Percentiles rank a stretch among this genome's conserved stretches.
These are phyloP conservation scores for Thyridium curvatum DNA, from an alignment of 2,329 filamentous ascomycete genomes.

Conservation along the genomic window DNA sequence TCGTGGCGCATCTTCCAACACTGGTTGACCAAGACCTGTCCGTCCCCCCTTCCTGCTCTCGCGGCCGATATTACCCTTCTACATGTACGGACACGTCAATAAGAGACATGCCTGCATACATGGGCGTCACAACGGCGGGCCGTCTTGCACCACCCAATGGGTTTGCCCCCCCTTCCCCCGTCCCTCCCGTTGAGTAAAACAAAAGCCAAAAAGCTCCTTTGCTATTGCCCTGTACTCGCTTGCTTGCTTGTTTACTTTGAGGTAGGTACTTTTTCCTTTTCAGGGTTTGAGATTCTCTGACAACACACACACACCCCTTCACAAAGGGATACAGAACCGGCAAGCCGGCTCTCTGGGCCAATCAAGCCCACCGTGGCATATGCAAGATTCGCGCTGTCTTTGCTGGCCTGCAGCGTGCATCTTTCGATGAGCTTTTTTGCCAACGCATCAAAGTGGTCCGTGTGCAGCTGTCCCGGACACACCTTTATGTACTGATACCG, in stretches of 20 bases:
- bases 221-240: neutral
- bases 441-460: constrained; percentile 4
- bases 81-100: constrained; percentile 2
- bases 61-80: neutral
- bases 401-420: constrained; percentile 2
- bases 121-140: no score
- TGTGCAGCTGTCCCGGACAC: constrained; percentile 1
- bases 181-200: no score
- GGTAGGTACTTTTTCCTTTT: neutral
- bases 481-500: neutral
- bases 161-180: no score
- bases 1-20: neutral
- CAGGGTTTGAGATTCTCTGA: neutral
- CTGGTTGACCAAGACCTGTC: neutral
- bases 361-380: constrained; percentile 2
- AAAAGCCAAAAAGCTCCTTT: no score
- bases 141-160: no score
- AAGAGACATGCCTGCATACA: neutral
- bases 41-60: no score
- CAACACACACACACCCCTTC: neutral
- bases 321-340: no score
- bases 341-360: constrained; percentile 1
- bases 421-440: constrained; percentile 2
- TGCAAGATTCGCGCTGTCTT: constrained; percentile 3
- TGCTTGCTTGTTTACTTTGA: neutral